Evolutionary conservation across 2,329 filamentous ascomycete species (phyloP), one percentile per base, ranked within the genome.

Genomic region (Conoideocrella luteorostrata): DNA sequence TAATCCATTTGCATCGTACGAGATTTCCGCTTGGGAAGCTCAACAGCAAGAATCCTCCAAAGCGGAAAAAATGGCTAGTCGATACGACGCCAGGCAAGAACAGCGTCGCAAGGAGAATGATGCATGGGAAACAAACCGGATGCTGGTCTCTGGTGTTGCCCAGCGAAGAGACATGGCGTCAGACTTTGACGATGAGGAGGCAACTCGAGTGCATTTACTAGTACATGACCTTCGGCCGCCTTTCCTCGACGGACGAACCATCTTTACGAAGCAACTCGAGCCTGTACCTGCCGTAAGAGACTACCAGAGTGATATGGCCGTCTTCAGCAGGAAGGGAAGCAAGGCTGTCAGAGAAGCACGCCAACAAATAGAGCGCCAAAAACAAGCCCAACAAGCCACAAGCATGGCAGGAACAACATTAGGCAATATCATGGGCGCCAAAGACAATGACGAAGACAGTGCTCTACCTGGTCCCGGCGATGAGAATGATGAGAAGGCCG

Each of bases 41-140:
- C 82, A 87, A 59, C 80, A 88, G 57, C 87, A 94, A 60, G 88
- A 95, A 63, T 77, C 77, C 13, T 84, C 81, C 12, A 67, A 89
- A 61, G 74, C 81, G 7, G 87, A 94, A 64, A 93, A 88, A 72
- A 93, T 93, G 69, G 75, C 82, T 5, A 82, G 77, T 41, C 82
- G 77, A 55, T 78, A 73, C 56, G 77, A 70, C 43, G 85, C 85
- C 35, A 77, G 86, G 40, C 82, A 84, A 48, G 75, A 88, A 46
- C 88, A 95, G 65, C 87, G 90, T 55, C 88, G 95, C 62, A 89
- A 86, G 60, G 93, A 98, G 59, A 89, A 93, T 34, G 93, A 98
- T 65, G 91, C 90, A 0, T 98, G 93, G 93, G 94, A 98, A 65
- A 93, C 91, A 13, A 98, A 98, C 62, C 86, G 93, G 47, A 97